Conservation (phyloP, 305 asterid species). For the Fraxinus nigra region DNA sequence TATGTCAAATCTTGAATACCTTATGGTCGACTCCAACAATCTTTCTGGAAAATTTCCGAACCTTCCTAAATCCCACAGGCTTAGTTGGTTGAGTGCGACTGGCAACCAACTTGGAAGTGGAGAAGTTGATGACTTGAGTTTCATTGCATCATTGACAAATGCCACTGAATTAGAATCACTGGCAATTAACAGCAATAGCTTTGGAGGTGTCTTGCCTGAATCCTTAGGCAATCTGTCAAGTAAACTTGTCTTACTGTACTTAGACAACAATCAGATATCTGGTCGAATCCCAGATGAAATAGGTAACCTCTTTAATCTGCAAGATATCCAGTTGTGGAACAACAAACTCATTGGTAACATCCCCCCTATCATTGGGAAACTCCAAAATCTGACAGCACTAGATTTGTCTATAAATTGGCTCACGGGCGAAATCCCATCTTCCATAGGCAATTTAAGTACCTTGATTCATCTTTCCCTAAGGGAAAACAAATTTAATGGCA, state of each 20-base stretch:
- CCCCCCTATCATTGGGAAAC: slow-evolving; percentile 18
- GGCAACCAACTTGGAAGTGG: slow-evolving; percentile 27
- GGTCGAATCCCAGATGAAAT: slow-evolving; percentile 22
- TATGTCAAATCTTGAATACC: slow-evolving; percentile 9
- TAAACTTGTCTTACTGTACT: slow-evolving; percentile 9
- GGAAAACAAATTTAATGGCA: slow-evolving; percentile 8
- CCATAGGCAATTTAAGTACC: slow-evolving; percentile 23
- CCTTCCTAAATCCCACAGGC: slow-evolving; percentile 16
- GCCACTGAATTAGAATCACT: slow-evolving; percentile 14
- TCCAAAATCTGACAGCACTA: slow-evolving; percentile 9
- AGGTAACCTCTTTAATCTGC: slow-evolving; percentile 14
- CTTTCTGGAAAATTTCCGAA: slow-evolving; percentile 25
- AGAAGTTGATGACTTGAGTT: slow-evolving; percentile 20
- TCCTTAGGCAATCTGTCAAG: slow-evolving; percentile 19
- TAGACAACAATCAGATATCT: slow-evolving; percentile 18
- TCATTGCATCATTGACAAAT: slow-evolving; percentile 20
- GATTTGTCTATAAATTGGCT: slow-evolving; percentile 21
- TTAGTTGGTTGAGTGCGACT: background rate
- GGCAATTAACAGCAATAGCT: slow-evolving; percentile 19
- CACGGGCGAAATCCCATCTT: slow-evolving; percentile 19
- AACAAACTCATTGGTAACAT: slow-evolving; percentile 26
- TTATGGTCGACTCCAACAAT: slow-evolving; percentile 7
- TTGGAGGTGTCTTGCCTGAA: slow-evolving; percentile 20
- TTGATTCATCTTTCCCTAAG: background rate
- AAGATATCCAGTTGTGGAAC: slow-evolving; percentile 19